Evolutionary conservation across 2,329 filamentous ascomycete species (phyloP), one percentile per base, ranked within the genome.

Genomic region (Dothiorella sarmentorum): DNA sequence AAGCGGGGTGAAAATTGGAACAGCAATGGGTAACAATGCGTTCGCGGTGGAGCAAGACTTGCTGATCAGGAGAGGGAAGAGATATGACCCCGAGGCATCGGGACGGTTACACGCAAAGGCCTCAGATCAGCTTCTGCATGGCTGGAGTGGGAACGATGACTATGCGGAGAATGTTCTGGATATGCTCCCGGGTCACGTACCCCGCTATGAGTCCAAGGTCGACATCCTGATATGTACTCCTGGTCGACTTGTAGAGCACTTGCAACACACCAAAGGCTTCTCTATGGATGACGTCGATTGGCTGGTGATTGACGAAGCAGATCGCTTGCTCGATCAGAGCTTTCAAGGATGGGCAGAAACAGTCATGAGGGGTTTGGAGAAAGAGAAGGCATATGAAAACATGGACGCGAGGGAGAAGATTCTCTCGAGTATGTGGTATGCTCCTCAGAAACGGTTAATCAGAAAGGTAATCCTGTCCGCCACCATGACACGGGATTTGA

Each of bases 291-390:
- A 89, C 68, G 79, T 97, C 4, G 84, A 89, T 61, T 97, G 92
- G 91, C 79, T 97, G 0, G 84, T 97, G 2, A 88, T 97, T 44
- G 93, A 97, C 67, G 93, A 97, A 74, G 94, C 93, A 10, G 93
- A 97, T 72, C 91, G 94, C 69, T 78, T 97, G 11, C 82, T 97
- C 5, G 88, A 92, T 42, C 90, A 97, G 71, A 92, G 89, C 67
- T 97, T 94, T 72, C 92, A 97, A 70, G 89, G 93, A 67, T 97
- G 92, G 92, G 79, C 95, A 3, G 84, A 86, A 38, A 76, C 87
- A 0, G 83, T 94, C 6, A 86, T 90, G 66, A 71, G 73, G 20
- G 77, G 78, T 2, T 64, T 84, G 68, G 82, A 86, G 15, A 76
- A 78, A 43, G 78, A 90, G 61, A 78, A 79, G 35, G 72, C 71